Evolutionary conservation across 1,139 yeast genomes (phyloP).

Genomic region (Diutina siamensis): DNA sequence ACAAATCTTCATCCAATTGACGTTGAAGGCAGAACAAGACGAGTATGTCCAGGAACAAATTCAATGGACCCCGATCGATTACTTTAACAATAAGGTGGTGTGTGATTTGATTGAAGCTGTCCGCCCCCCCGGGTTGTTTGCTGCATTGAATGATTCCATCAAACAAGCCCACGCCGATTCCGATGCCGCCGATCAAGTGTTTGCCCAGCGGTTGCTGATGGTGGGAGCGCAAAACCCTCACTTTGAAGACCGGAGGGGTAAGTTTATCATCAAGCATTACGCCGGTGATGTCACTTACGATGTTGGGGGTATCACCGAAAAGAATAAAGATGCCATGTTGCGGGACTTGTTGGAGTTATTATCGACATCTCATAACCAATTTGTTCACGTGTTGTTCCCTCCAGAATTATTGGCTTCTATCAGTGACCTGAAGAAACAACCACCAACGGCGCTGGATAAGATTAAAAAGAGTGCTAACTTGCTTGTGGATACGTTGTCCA

Average conservation of each 20-base stretch:
- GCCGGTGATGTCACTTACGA: conserved; percentile 98
- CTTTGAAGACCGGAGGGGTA: conserved; percentile 80
- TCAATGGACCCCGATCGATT: conserved; percentile 95
- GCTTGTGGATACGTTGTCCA: conserved; percentile 78
- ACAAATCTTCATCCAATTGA: conserved; percentile 91
- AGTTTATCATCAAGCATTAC: conserved; percentile 88
- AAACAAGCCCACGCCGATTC: conserved; percentile 99
- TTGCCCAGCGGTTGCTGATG: conserved; percentile 83
- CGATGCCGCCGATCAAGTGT: conserved; percentile 92
- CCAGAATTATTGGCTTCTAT: conserved; percentile 46
- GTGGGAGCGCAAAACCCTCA: conserved; percentile 70
- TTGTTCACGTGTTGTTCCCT: conserved; percentile 64
- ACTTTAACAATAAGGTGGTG: conserved; percentile 91
- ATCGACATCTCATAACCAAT: conserved; percentile 57
- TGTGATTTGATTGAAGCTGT: conserved; percentile 93
- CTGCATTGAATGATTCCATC: conserved; percentile 92
- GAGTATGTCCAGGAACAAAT: conserved; percentile 93
- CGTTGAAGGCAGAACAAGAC: conserved; percentile 94
- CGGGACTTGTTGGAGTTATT: conserved; percentile 78
- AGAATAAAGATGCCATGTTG: conserved; percentile 89
- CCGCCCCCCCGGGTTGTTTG: conserved; percentile 94
- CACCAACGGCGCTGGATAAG: conserved; percentile 96
- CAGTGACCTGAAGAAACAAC: conserved; percentile 66
- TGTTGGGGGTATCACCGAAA: conserved; percentile 86
- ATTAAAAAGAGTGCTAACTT: conserved; percentile 87